These are phyloP conservation scores for Phlegmacium glaucopus DNA, from an alignment of 768 basidiomycete genomes.

Conservation along the genomic window DNA sequence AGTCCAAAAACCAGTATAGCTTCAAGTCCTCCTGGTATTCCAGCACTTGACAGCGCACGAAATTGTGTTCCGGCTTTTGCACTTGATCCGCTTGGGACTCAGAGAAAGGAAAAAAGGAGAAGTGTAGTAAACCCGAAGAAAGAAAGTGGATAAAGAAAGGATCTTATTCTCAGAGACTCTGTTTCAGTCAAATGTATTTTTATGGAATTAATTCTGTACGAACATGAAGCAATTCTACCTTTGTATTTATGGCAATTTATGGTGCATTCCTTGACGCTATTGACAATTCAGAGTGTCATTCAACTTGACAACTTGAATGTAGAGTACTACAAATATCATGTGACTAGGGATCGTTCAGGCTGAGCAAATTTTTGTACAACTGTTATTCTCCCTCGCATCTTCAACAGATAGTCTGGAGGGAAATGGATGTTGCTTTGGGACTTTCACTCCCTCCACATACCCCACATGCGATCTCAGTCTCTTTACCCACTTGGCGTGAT, in stretches of 20 bases:
- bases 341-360: too few species aligned
- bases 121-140: slow-evolving; percentile 14
- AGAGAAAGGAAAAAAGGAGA: slow-evolving; percentile 18
- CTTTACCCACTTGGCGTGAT: slow-evolving; percentile 89
- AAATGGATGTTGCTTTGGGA: slow-evolving; percentile 37
- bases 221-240: neutral
- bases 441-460: slow-evolving; percentile 61
- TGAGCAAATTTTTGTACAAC: too few species aligned
- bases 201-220: neutral
- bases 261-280: too few species aligned
- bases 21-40: slow-evolving; percentile 24
- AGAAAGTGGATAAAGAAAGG: slow-evolving; percentile 8
- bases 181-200: neutral
- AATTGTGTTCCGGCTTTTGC: slow-evolving; percentile 8
- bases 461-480: slow-evolving; percentile 93
- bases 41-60: slow-evolving; percentile 26
- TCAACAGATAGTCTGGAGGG: slow-evolving; percentile 8
- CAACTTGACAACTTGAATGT: too few species aligned
- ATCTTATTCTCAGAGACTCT: neutral
- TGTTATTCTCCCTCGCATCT: too few species aligned
- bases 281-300: too few species aligned
- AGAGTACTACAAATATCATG: too few species aligned
- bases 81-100: slow-evolving; percentile 16
- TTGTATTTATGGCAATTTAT: too few species aligned
- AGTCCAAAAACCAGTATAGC: slow-evolving; percentile 33